Percentiles rank a stretch among this genome's conserved stretches.
Evolutionary conservation across 768 basidiomycete species (phyloP).

Genomic region (Suillus discolor): DNA sequence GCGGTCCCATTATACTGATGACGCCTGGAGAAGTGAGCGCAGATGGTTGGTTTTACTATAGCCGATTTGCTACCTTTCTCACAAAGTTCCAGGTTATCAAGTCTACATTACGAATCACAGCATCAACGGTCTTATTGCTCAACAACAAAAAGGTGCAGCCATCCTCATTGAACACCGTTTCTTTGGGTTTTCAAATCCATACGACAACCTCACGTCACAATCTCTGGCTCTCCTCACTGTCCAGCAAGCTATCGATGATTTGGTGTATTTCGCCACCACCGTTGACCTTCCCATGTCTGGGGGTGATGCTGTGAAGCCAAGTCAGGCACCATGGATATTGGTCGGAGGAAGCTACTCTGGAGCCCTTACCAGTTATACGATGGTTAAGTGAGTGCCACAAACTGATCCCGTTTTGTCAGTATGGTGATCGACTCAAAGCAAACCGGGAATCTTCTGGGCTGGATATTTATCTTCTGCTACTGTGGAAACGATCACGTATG

Average conservation of each 20-base stretch:
- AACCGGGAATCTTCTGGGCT: conserved; percentile 43
- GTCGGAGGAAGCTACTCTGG: conserved; percentile 47
- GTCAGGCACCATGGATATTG: conserved; percentile 45
- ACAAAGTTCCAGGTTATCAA: conserved; percentile 25
- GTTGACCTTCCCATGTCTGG: conserved; percentile 68
- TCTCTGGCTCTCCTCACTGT: conserved; percentile 66
- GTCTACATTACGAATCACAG: conserved; percentile 65
- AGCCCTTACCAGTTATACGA: conserved; percentile 60
- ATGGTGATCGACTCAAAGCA: conserved; percentile 24
- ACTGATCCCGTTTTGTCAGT: background rate
- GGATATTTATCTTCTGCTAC: conserved; percentile 50
- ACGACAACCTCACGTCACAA: conserved; percentile 54
- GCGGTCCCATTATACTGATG: background rate
- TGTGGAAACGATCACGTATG: conserved; percentile 47
- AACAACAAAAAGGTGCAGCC: conserved; percentile 49
- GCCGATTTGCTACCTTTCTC: background rate
- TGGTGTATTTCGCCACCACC: conserved; percentile 71
- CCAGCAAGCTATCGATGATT: conserved; percentile 74
- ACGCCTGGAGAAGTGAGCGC: background rate
- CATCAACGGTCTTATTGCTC: conserved; percentile 50
- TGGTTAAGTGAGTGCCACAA: conserved; percentile 57
- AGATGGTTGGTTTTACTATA: background rate
- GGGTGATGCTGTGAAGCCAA: conserved; percentile 61
- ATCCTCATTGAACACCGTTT: conserved; percentile 74
- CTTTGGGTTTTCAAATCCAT: conserved; percentile 74